A percentile compares a stretch with the other conserved stretches of the same genome.
Conservation (phyloP, 306 rosid genomes). For the Rosa persica region DNA sequence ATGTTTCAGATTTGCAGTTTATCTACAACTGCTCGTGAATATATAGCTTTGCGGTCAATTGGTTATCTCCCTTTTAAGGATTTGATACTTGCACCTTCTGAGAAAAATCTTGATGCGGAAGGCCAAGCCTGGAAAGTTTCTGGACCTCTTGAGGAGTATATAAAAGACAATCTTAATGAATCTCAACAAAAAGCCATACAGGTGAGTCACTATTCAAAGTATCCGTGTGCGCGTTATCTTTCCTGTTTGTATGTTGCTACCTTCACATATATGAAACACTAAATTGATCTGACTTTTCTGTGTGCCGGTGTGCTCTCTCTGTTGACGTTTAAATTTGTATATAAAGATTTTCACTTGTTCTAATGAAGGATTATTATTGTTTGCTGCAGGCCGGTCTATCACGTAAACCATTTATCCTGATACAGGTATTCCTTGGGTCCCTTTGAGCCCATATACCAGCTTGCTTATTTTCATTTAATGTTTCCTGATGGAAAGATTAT, state of each 20-base stretch:
- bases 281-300: background rate
- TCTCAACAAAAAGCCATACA: slow-evolving; percentile 81
- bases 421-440: slow-evolving; percentile 65
- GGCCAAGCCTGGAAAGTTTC: slow-evolving; percentile 79
- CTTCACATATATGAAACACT: background rate
- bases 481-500: slow-evolving; percentile 8
- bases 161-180: slow-evolving; percentile 67
- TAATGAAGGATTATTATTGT: slow-evolving; percentile 22
- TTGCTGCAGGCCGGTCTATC: slow-evolving; percentile 88
- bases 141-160: slow-evolving; percentile 54
- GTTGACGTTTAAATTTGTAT: slow-evolving; percentile 1
- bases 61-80: slow-evolving; percentile 74
- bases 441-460: background rate
- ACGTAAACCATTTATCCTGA: slow-evolving; percentile 81
- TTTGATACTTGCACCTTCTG: slow-evolving; percentile 63
- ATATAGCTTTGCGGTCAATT: slow-evolving; percentile 65
- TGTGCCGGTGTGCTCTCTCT: background rate
- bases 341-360: slow-evolving; percentile 6
- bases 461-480: slow-evolving; percentile 5
- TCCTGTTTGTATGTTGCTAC: background rate
- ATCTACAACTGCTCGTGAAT: slow-evolving; percentile 88
- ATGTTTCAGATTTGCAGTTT: slow-evolving; percentile 80
- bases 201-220: slow-evolving; percentile 41
- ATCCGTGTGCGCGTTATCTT: background rate
- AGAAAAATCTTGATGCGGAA: slow-evolving; percentile 42